Evolutionary conservation across 108 stramenopile species (phyloP), one percentile per base, ranked within the genome.

Genomic region (Cyclostephanos tholiformis): DNA sequence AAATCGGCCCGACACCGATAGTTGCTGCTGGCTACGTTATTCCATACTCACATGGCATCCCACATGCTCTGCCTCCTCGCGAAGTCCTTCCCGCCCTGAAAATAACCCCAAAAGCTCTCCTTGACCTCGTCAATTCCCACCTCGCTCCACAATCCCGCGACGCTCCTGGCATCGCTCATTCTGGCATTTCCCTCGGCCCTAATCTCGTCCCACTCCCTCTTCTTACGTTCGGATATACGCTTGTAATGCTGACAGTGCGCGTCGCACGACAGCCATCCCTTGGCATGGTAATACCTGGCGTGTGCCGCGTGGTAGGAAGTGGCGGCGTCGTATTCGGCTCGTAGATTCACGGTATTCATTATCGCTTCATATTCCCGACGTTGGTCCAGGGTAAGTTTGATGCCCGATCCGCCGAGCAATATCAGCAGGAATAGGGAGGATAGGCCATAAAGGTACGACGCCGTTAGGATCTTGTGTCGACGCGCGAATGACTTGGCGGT

Each of bases 41-140:
- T n/a, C n/a, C n/a, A n/a, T n/a, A 63, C 35, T 51, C 44, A 89
- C 86, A 96, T 80, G 59, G 88, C 88, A 80, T 96, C 95, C 91
- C 92, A 96, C 92, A 92, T 92, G 20, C 66, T 80, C 75, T 94
- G 95, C 41, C 95, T 80, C 69, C 92, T 93, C 38, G 95, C 95
- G 82, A 96, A 93, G 71, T 84, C 80, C 67, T 93, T 93, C 30
- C 91, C 95, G 4, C 61, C n/a, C 13, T 71, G n/a, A 63, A 94
- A 92, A 66, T 93, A 93, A 6, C 79, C 72, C 95, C 95, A 96
- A 75, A 96, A 96, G 26, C 75, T 76, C 77, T 96, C 95, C 69
- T 86, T 85, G 11, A 88, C 91, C 77, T 96, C 95, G 11, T 79
- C 84, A 14, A 96, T 90, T 2, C 92, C 95, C 3, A 96, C 80